Conservation (phyloP, 2,329 filamentous ascomycete species). For the Niveomyces coronatus region DNA sequence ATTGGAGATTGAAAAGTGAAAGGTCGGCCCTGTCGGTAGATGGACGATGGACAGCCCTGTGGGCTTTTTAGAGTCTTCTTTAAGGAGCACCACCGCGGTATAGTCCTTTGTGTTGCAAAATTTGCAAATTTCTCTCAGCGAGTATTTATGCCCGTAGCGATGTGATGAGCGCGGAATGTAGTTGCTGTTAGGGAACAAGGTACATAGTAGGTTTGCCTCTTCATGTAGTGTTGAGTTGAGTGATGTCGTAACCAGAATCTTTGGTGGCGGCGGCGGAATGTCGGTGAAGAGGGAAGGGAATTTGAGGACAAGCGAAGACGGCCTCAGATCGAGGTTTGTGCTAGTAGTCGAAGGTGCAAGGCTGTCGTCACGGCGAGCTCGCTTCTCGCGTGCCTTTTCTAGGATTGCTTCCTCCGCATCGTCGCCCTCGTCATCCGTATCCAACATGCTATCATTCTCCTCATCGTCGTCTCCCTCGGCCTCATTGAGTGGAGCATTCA, state of each 20-base stretch:
- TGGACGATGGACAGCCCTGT: constrained; percentile 76
- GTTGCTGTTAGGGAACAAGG: constrained; percentile 74
- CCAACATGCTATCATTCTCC: constrained; percentile 72
- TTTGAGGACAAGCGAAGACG: constrained; percentile 47
- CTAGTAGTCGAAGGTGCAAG: constrained; percentile 49
- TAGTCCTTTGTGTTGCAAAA: constrained; percentile 77
- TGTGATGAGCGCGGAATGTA: constrained; percentile 84
- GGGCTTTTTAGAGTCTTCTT: constrained; percentile 81
- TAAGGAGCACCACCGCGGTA: constrained; percentile 73
- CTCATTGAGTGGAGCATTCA: constrained; percentile 30
- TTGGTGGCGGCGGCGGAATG: constrained; percentile 53
- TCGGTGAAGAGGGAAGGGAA: constrained; percentile 54
- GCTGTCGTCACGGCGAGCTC: constrained; percentile 38
- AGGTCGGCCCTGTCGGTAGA: constrained; percentile 75
- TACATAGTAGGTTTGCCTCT: constrained; percentile 67
- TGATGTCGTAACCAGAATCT: constrained; percentile 85
- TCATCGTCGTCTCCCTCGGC: constrained; percentile 43
- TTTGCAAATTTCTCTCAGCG: constrained; percentile 76
- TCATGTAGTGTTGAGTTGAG: constrained; percentile 81
- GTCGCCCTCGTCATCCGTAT: constrained; percentile 46
- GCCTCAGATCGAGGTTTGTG: constrained; percentile 54
- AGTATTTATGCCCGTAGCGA: constrained; percentile 82
- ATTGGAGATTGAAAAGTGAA: constrained; percentile 84
- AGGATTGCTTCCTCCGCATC: constrained; percentile 33
- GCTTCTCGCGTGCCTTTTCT: constrained; percentile 34